Evolutionary conservation across 2,329 filamentous ascomycete species (phyloP).

Genomic region (Aspergillus piperis): DNA sequence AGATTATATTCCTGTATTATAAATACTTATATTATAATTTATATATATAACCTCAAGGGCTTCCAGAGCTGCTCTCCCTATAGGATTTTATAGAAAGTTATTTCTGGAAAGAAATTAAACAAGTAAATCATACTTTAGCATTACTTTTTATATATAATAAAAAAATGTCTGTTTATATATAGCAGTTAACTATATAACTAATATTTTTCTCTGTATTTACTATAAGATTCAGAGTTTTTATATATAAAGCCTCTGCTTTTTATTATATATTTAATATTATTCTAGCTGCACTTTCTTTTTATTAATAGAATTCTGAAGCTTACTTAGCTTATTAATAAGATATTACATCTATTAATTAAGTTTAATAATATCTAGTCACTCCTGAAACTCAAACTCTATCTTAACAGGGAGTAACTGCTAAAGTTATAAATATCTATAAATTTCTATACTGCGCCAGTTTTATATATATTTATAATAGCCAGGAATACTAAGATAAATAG

Average conservation of each 20-base stretch:
- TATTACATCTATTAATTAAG: not conserved
- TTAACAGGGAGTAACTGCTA: conserved; percentile 20
- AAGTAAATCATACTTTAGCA: conserved; percentile 19
- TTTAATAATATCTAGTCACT: conserved; percentile 5
- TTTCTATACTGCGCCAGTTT: conserved; percentile 21
- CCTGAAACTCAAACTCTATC: conserved; percentile 19
- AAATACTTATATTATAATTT: conserved; percentile 3
- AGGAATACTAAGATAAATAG: conserved; percentile 18
- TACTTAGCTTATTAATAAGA: not conserved
- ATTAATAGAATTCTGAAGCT: not conserved
- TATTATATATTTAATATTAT: conserved; percentile 4
- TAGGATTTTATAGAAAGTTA: conserved; percentile 7
- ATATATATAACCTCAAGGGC: conserved; percentile 8
- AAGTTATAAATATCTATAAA: conserved; percentile 15
- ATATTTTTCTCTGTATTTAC: not conserved
- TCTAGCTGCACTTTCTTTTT: not conserved
- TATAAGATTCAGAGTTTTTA: not conserved
- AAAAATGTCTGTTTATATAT: conserved; percentile 16
- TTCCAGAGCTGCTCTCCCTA: conserved; percentile 10
- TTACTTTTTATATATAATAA: conserved; percentile 12
- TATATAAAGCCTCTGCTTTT: not conserved
- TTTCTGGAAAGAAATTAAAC: conserved; percentile 11
- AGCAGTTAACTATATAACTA: not conserved
- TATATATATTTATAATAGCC: conserved; percentile 19
- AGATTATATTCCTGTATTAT: conserved; percentile 8